Evolutionary conservation across 108 stramenopile species (phyloP).

Genomic region (Cyclostephanos tholiformis): DNA sequence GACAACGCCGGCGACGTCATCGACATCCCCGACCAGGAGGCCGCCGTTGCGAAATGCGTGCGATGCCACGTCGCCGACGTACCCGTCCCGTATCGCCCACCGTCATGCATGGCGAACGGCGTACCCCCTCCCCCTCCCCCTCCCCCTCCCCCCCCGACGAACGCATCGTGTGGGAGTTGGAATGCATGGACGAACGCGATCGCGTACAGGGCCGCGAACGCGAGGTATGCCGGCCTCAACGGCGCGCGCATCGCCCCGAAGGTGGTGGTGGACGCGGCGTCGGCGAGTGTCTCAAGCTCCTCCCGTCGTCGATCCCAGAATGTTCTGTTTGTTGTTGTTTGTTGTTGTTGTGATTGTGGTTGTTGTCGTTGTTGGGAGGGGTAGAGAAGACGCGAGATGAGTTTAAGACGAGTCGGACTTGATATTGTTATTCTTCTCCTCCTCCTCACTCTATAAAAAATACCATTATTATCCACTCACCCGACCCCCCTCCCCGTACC

Average conservation of each 20-base stretch:
- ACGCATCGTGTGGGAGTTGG: constrained; percentile 23
- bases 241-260: constrained; percentile 14
- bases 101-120: constrained; percentile 50
- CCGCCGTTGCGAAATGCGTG: constrained; percentile 61
- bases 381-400: too few relatives aligned
- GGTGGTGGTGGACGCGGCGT: constrained; percentile 14
- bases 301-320: constrained; percentile 51
- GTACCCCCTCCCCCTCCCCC: constrained; percentile 12
- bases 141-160: background rate
- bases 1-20: background rate
- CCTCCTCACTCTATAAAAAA: too few relatives aligned
- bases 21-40: constrained; percentile 27
- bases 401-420: too few relatives aligned
- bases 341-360: too few relatives aligned
- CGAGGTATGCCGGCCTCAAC: constrained; percentile 45
- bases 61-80: constrained; percentile 32
- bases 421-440: too few relatives aligned
- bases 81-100: constrained; percentile 60
- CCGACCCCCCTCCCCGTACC: constrained; percentile 26
- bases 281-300: constrained; percentile 43
- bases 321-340: too few relatives aligned
- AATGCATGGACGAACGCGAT: constrained; percentile 1
- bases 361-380: too few relatives aligned
- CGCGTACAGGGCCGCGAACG: constrained; percentile 43
- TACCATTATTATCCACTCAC: too few relatives aligned